These are phyloP conservation scores for Balakata baccata DNA, from an alignment of 345 rosid genomes.

Conservation along the genomic window DNA sequence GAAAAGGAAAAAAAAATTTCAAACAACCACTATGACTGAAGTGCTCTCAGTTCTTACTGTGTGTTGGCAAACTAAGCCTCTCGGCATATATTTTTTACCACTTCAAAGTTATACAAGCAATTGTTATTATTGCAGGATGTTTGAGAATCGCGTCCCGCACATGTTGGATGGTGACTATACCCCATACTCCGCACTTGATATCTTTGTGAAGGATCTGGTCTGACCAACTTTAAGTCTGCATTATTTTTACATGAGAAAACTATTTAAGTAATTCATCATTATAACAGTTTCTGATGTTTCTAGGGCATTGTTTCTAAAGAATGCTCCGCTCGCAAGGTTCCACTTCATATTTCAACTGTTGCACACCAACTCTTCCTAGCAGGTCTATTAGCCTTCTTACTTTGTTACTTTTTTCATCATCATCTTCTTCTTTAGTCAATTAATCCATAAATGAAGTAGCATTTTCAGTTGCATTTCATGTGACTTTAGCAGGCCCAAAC, in stretches of 20 bases:
- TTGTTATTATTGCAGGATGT: conserved; percentile 67
- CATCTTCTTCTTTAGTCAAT: background rate
- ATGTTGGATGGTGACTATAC: conserved; percentile 92
- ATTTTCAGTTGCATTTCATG: background rate
- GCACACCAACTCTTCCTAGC: conserved; percentile 84
- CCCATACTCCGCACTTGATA: conserved; percentile 91
- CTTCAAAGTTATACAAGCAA: background rate
- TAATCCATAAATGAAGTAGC: background rate
- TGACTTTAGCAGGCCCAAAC: background rate
- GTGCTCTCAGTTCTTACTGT: background rate
- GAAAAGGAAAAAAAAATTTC: background rate
- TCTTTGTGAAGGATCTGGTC: conserved; percentile 96
- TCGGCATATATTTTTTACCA: background rate
- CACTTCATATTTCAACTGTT: conserved; percentile 73
- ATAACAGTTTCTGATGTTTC: conserved; percentile 23
- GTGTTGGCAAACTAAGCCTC: background rate
- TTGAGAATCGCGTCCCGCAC: conserved; percentile 95
- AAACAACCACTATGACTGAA: background rate
- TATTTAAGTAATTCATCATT: background rate
- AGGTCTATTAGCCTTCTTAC: conserved; percentile 37
- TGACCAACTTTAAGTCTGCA: conserved; percentile 22
- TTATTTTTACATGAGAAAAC: background rate
- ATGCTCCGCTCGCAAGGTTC: conserved; percentile 62
- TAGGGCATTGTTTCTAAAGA: conserved; percentile 90
- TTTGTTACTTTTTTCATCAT: background rate